These are phyloP conservation scores for Crataegus laevigata DNA, from an alignment of 306 rosid genomes.

Conservation along the genomic window DNA sequence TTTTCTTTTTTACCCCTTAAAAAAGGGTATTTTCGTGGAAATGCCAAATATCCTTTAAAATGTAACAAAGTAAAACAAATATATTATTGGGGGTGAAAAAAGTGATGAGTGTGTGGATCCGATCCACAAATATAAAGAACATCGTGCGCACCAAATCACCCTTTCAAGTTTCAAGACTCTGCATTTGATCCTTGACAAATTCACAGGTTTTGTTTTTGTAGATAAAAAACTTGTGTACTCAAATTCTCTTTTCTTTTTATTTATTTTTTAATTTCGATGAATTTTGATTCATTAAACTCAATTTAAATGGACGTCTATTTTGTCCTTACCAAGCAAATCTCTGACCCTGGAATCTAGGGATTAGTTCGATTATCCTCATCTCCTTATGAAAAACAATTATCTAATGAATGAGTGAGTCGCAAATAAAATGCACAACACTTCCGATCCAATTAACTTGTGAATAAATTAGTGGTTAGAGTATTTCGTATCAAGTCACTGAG, in stretches of 20 bases:
- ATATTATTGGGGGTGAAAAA: not conserved
- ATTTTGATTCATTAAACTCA: too few relatives aligned
- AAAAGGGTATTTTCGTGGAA: not conserved
- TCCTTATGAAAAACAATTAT: not conserved
- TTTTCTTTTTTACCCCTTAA: not conserved
- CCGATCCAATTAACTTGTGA: not conserved
- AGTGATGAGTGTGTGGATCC: not conserved
- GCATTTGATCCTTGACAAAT: not conserved
- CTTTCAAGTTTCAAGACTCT: not conserved
- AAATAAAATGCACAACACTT: not conserved
- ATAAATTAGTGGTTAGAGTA: not conserved
- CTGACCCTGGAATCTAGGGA: not conserved
- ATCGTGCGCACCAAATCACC: not conserved
- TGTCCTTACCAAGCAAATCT: not conserved
- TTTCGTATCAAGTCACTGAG: too few relatives aligned
- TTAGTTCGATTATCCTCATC: not conserved
- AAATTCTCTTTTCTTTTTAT: not conserved
- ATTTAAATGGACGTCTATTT: not conserved
- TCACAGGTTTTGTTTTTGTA: not conserved
- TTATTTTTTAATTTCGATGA: not conserved
- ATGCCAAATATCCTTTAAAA: not conserved
- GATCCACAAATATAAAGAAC: not conserved
- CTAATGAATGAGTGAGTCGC: not conserved
- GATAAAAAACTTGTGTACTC: not conserved
- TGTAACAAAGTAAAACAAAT: not conserved